phyloP scores from a whole-genome alignment of 2,329 filamentous ascomycete genomes.

The Aspergillaceae sp. region DNA sequence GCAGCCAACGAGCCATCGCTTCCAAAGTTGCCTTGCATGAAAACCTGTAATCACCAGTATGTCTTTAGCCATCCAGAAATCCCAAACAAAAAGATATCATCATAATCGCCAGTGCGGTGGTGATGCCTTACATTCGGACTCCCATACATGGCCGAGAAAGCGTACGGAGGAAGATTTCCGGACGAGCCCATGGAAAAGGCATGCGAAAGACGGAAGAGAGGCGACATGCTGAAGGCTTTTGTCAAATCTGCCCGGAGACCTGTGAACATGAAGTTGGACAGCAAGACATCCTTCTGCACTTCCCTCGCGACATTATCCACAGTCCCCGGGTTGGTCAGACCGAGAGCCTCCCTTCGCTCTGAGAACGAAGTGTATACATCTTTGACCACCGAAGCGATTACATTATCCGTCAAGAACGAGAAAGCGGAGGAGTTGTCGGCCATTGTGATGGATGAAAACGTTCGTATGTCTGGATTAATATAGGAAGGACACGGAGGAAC shows the following conservation, averaged over 20 bases:
- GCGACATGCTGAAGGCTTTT: constrained; percentile 88
- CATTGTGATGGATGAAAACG: constrained; percentile 25
- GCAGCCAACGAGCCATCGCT: constrained; percentile 82
- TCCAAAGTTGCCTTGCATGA: constrained; percentile 91
- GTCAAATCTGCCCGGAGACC: constrained; percentile 93
- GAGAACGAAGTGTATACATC: constrained; percentile 76
- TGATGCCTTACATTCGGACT: constrained; percentile 67
- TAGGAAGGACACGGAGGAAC: constrained; percentile 1
- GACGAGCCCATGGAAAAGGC: constrained; percentile 89
- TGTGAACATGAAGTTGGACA: constrained; percentile 94
- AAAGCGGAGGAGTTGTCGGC: constrained; percentile 41
- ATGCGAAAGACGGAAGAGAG: constrained; percentile 95
- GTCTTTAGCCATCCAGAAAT: constrained; percentile 2
- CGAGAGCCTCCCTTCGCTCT: constrained; percentile 77
- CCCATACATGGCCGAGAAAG: constrained; percentile 87
- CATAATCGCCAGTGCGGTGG: background rate
- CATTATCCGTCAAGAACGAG: constrained; percentile 65
- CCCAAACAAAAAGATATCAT: background rate
- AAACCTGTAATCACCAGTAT: constrained; percentile 52
- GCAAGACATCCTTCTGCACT: constrained; percentile 90
- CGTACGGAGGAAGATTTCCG: constrained; percentile 77
- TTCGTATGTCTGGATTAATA: constrained; percentile 9
- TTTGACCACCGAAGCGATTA: constrained; percentile 58
- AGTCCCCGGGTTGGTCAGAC: constrained; percentile 83
- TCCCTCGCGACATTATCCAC: constrained; percentile 84